These are phyloP conservation scores for Dittrichia graveolens DNA, from an alignment of 129 eudicot genomes.

Conservation along the genomic window DNA sequence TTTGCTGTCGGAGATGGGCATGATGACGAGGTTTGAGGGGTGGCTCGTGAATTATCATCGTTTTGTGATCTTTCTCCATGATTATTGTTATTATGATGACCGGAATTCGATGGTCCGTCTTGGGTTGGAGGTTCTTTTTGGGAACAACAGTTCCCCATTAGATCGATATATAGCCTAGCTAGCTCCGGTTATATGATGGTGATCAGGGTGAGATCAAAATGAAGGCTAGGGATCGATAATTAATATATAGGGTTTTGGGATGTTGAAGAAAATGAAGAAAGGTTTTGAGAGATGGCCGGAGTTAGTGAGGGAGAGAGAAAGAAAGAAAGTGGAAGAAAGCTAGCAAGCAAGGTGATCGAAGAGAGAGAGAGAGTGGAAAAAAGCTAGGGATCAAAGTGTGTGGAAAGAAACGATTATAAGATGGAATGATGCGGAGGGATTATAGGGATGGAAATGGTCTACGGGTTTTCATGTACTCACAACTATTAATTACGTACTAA, in stretches of 20 bases:
- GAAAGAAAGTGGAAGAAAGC: constrained; percentile 1
- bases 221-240: neutral
- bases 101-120: constrained; percentile 9
- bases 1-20: constrained; percentile 34
- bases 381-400: neutral
- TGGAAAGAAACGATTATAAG: constrained; percentile 24
- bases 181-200: neutral
- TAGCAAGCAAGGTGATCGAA: neutral
- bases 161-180: neutral
- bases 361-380: constrained; percentile 24
- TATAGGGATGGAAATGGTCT: constrained; percentile 41
- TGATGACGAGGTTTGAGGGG: constrained; percentile 29
- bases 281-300: constrained; percentile 30
- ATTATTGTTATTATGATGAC: neutral
- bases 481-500: neutral
- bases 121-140: constrained; percentile 30
- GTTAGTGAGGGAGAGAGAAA: constrained; percentile 3
- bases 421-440: constrained; percentile 44
- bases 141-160: constrained; percentile 76
- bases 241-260: constrained; percentile 23
- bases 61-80: constrained; percentile 21
- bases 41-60: constrained; percentile 25
- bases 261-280: neutral
- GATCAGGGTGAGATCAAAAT: neutral
- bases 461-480: constrained; percentile 20